Conservation (phyloP, 1,139 yeast genomes). For the Schizosaccharomyces versatilis region DNA sequence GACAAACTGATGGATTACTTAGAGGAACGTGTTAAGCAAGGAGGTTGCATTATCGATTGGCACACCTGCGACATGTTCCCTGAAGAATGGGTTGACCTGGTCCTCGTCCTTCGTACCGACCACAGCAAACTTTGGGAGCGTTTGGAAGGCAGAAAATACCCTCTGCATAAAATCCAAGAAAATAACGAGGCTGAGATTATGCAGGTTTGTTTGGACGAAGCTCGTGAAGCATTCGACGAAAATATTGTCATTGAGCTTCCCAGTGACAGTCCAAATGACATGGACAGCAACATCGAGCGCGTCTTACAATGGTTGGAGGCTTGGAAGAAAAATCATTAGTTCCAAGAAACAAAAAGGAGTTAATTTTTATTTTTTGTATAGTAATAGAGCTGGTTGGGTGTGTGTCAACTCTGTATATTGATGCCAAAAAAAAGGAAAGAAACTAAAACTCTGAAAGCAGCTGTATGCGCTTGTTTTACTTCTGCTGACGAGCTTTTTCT, state of each 20-base stretch:
- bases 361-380: no score
- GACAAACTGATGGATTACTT: slow-evolving; percentile 59
- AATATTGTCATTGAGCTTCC: slow-evolving; percentile 61
- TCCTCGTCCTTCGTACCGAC: slow-evolving; percentile 65
- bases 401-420: no score
- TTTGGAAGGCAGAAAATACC: slow-evolving; percentile 43
- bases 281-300: slow-evolving; percentile 61
- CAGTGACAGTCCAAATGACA: slow-evolving; percentile 50
- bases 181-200: slow-evolving; percentile 91
- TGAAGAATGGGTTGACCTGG: slow-evolving; percentile 74
- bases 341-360: neutral
- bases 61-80: slow-evolving; percentile 93
- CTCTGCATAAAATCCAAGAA: slow-evolving; percentile 63
- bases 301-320: slow-evolving; percentile 48
- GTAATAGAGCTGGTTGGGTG: no score
- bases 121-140: slow-evolving; percentile 54
- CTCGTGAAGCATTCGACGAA: slow-evolving; percentile 54
- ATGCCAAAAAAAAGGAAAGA: no score
- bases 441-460: no score
- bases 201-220: slow-evolving; percentile 79
- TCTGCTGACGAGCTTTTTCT: neutral
- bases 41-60: slow-evolving; percentile 87
- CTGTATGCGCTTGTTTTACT: no score
- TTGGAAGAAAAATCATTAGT: slow-evolving; percentile 31
- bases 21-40: slow-evolving; percentile 48